A percentile compares a stretch with the other conserved stretches of the same genome.
Evolutionary conservation across 106 monocot genomes (phyloP).

Genomic region (Amphibolis antarctica): DNA sequence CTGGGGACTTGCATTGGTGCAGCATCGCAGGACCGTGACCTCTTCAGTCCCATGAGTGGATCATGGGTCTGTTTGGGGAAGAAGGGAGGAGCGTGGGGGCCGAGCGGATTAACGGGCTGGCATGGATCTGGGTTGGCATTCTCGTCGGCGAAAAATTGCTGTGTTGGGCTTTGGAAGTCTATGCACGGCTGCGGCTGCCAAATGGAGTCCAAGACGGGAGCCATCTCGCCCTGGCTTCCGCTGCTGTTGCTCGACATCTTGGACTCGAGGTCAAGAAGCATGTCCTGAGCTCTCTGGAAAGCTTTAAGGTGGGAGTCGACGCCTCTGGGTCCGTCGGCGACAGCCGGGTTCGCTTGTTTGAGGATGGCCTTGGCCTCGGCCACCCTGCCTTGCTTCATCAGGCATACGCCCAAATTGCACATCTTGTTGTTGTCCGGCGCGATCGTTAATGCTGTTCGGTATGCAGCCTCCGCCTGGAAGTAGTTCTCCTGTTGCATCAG

Average conservation of each 20-base stretch:
- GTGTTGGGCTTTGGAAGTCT: conserved; percentile 17
- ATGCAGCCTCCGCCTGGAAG: conserved; percentile 61
- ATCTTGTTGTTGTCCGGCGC: conserved; percentile 90
- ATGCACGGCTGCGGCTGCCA: conserved; percentile 85
- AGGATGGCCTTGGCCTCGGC: conserved; percentile 67
- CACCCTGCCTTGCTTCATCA: conserved; percentile 85
- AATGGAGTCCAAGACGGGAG: conserved; percentile 13
- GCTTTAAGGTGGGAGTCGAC: conserved; percentile 87
- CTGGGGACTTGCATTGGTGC: neutral
- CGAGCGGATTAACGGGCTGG: conserved; percentile 27
- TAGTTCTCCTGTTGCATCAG: conserved; percentile 91
- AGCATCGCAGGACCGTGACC: conserved; percentile 38
- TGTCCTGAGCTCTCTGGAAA: conserved; percentile 82
- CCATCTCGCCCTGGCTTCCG: neutral
- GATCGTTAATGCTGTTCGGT: conserved; percentile 61
- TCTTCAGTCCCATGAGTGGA: conserved; percentile 51
- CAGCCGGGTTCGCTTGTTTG: conserved; percentile 48
- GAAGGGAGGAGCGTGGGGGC: conserved; percentile 56
- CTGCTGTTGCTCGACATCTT: conserved; percentile 12
- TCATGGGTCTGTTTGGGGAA: conserved; percentile 29
- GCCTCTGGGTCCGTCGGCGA: conserved; percentile 35
- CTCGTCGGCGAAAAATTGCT: conserved; percentile 44
- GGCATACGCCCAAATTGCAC: conserved; percentile 93
- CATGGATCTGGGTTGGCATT: conserved; percentile 11
- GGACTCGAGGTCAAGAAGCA: conserved; percentile 63